Conservation (phyloP, 768 basidiomycete species). For the Mycena amicta region DNA sequence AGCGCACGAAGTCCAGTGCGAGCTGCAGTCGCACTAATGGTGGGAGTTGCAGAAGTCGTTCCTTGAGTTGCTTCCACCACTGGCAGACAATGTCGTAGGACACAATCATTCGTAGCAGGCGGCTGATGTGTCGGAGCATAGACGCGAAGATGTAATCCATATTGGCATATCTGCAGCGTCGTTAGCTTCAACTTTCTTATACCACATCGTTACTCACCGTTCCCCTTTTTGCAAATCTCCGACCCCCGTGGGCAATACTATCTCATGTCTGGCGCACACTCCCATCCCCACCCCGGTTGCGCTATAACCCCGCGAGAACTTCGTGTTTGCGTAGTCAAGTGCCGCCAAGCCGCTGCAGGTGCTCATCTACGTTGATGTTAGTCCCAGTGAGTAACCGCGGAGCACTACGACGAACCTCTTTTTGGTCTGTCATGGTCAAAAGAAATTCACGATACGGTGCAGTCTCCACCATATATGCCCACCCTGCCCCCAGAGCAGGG, state of each 20-base stretch:
- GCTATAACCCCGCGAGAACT: slow-evolving; percentile 24
- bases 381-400: too few species aligned
- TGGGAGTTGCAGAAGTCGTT: slow-evolving; percentile 11
- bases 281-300: slow-evolving; percentile 24
- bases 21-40: slow-evolving; percentile 9
- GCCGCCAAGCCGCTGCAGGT: slow-evolving; percentile 26
- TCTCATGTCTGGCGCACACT: slow-evolving; percentile 27
- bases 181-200: neutral
- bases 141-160: slow-evolving; percentile 11
- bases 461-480: slow-evolving; percentile 18
- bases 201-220: slow-evolving; percentile 23
- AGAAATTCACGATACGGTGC: slow-evolving; percentile 4
- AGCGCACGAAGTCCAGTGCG: slow-evolving; percentile 12
- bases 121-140: slow-evolving; percentile 21
- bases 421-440: slow-evolving; percentile 5
- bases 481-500: slow-evolving; percentile 8
- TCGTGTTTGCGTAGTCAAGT: slow-evolving; percentile 6
- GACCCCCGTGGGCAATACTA: slow-evolving; percentile 23
- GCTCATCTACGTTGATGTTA: slow-evolving; percentile 17
- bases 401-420: slow-evolving; percentile 16
- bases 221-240: slow-evolving; percentile 34
- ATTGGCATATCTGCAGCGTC: slow-evolving; percentile 33
- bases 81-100: slow-evolving; percentile 36
- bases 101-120: neutral
- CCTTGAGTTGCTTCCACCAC: slow-evolving; percentile 26